Base-by-base conservation (phyloP, 306 rosid species). In the Sindora glabra region DNA sequence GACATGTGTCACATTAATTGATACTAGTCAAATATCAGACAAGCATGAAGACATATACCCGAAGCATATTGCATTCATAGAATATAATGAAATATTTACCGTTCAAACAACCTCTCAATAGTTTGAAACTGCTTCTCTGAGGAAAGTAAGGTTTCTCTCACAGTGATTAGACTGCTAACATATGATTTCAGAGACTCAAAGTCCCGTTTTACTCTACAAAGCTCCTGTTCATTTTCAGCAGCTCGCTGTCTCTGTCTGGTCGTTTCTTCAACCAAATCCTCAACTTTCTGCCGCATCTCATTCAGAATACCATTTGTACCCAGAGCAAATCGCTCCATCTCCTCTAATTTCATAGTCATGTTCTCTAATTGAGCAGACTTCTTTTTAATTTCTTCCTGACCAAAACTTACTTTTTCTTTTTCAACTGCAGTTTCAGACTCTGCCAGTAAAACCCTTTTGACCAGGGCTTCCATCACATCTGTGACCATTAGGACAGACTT, bases 111-210 rank as follows among this genome's bases (percentile, higher is more conserved):
- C 74, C 75, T 72, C 80, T 85, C 96, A 13, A 85, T 89, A 23
- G 86, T 89, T 79, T 75, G 90, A 63, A 89, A 83, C 63, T 85
- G 96, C 79, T 89, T 89, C 79, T 89, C 95, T 1, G 96, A 89
- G 29, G 96, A 89, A 63, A 83, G 79, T 52, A 85, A 81, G 45
- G 90, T 89, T 79, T 89, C 95, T 63, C 96, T 81, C 18, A 89
- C 95, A 36, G 90, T 83, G 55, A 83, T 81, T 74, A 85, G 83
- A 65, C 95, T 78, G 71, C 85, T 89, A 56, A 89, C 96, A 70
- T 89, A 85, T 5, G 96, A 85, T 72, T 89, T 89, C 56, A 85
- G 78, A 68, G 89, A 83, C 79, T 85, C 89, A 32, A 89, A 89
- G 55, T 89, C 91, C 21, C 22, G 83, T 73, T 83, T 89, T 46